Percentiles rank a stretch among this genome's conserved stretches.
Evolutionary conservation across 495 filamentous ascomycete genomes (phyloP).

Genomic region (Lasiosphaeria miniovina): DNA sequence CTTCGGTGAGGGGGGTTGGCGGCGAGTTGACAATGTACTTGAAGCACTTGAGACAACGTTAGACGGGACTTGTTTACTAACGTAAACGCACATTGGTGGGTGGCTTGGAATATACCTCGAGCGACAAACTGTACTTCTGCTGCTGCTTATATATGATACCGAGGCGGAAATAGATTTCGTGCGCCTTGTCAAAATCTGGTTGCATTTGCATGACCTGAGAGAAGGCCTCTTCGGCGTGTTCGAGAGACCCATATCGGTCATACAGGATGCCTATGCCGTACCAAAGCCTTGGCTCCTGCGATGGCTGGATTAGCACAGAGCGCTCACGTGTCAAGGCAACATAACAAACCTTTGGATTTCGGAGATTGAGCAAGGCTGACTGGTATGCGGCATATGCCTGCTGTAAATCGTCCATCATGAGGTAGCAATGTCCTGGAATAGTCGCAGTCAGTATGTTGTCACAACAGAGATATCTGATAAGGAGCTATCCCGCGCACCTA

Average conservation of each 20-base stretch:
- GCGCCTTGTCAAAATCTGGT: slow-evolving; percentile 96
- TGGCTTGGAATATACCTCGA: slow-evolving; percentile 63
- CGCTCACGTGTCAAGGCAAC: neutral
- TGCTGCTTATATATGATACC: slow-evolving; percentile 99
- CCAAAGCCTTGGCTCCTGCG: slow-evolving; percentile 93
- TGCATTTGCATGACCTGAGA: slow-evolving; percentile 99
- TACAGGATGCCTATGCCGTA: slow-evolving; percentile 99
- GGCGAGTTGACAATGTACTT: slow-evolving; percentile 95
- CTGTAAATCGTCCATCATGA: slow-evolving; percentile 99
- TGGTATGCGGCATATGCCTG: slow-evolving; percentile 98
- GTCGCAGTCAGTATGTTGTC: neutral
- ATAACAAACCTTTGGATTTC: slow-evolving; percentile 80
- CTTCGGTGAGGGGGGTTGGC: slow-evolving; percentile 88
- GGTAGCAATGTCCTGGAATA: slow-evolving; percentile 76
- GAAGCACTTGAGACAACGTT: slow-evolving; percentile 66
- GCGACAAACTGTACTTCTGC: slow-evolving; percentile 85
- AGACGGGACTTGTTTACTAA: neutral
- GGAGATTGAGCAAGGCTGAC: slow-evolving; percentile 86
- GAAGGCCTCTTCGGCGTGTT: slow-evolving; percentile 97
- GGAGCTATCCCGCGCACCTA: slow-evolving; percentile 55
- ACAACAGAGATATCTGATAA: too few relatives aligned
- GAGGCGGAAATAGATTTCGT: slow-evolving; percentile 97
- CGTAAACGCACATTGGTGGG: too few relatives aligned
- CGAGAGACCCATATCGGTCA: slow-evolving; percentile 92
- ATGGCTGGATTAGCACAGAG: neutral